Percentiles rank a stretch among this genome's conserved stretches.
Conservation (phyloP, 164 flowering plant genomes). For the Akebia trifoliata region DNA sequence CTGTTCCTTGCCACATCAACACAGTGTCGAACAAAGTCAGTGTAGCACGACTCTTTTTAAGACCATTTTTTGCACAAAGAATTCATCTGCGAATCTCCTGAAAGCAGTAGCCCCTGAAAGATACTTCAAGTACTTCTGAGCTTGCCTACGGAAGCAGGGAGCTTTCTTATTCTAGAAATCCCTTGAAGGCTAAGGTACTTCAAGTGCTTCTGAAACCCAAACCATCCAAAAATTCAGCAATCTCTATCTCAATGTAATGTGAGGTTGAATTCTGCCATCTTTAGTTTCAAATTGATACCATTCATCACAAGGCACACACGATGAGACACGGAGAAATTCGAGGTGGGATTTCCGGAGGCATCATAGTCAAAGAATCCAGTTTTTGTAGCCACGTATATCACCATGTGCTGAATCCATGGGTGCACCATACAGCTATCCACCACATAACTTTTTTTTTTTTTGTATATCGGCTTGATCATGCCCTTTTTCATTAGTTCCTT, state of each 20-base stretch:
- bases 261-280: constrained; percentile 21
- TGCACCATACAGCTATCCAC: constrained; percentile 19
- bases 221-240: constrained; percentile 12
- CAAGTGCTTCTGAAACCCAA: constrained; percentile 17
- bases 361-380: constrained; percentile 17
- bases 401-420: constrained; percentile 18
- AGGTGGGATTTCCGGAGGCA: too few relatives aligned
- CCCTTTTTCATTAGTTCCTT: constrained; percentile 9
- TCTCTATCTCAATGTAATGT: constrained; percentile 30
- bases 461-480: constrained; percentile 20
- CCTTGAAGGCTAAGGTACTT: constrained; percentile 42
- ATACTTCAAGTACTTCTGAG: too few relatives aligned
- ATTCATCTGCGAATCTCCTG: too few relatives aligned
- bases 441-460: neutral
- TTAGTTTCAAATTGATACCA: too few relatives aligned
- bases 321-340: too few relatives aligned
- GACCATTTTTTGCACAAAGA: too few relatives aligned
- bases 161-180: constrained; percentile 26
- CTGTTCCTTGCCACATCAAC: too few relatives aligned
- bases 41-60: too few relatives aligned
- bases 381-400: constrained; percentile 12
- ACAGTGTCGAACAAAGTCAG: too few relatives aligned
- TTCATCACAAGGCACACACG: too few relatives aligned
- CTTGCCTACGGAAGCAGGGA: constrained; percentile 22
- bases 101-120: too few relatives aligned